Conservation (phyloP, 2,329 filamentous ascomycete genomes). For the Podosphaera aphanis region DNA sequence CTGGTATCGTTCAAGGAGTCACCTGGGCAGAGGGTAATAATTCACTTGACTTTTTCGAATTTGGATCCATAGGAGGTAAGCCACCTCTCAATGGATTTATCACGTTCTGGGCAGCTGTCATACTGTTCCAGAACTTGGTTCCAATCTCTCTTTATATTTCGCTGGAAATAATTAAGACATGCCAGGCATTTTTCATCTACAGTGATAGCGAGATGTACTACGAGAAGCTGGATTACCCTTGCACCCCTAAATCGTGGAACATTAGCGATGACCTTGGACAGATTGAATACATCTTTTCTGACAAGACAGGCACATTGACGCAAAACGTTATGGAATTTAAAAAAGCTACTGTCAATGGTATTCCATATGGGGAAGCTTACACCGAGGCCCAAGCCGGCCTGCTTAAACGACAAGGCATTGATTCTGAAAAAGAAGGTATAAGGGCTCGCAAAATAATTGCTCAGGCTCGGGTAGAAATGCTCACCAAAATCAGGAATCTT, state of each 20-base stretch:
- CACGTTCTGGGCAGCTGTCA: slow-evolving; percentile 86
- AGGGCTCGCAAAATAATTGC: slow-evolving; percentile 58
- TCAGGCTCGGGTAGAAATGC: slow-evolving; percentile 46
- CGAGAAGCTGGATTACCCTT: slow-evolving; percentile 77
- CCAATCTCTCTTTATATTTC: slow-evolving; percentile 96
- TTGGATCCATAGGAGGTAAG: slow-evolving; percentile 52
- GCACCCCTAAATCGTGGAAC: slow-evolving; percentile 95
- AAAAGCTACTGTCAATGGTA: slow-evolving; percentile 89
- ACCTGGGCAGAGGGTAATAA: slow-evolving; percentile 55
- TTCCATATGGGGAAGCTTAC: slow-evolving; percentile 89
- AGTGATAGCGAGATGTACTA: slow-evolving; percentile 96
- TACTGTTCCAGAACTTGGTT: slow-evolving; percentile 94
- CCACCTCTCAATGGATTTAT: slow-evolving; percentile 72
- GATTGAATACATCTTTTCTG: slow-evolving; percentile 96
- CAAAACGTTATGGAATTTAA: slow-evolving; percentile 99
- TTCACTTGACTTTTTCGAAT: slow-evolving; percentile 65
- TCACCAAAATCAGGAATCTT: slow-evolving; percentile 48
- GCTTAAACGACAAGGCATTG: slow-evolving; percentile 72
- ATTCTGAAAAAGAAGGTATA: slow-evolving; percentile 59
- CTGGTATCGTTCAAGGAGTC: slow-evolving; percentile 64
- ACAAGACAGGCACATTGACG: slow-evolving; percentile 76
- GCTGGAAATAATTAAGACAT: slow-evolving; percentile 77
- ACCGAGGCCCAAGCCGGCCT: slow-evolving; percentile 93
- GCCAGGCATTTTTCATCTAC: slow-evolving; percentile 93
- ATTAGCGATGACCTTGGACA: slow-evolving; percentile 95